Percentiles rank a stretch among this genome's conserved stretches.
phyloP scores from a whole-genome alignment of 306 rosid species.

The Begonia loranthoides region DNA sequence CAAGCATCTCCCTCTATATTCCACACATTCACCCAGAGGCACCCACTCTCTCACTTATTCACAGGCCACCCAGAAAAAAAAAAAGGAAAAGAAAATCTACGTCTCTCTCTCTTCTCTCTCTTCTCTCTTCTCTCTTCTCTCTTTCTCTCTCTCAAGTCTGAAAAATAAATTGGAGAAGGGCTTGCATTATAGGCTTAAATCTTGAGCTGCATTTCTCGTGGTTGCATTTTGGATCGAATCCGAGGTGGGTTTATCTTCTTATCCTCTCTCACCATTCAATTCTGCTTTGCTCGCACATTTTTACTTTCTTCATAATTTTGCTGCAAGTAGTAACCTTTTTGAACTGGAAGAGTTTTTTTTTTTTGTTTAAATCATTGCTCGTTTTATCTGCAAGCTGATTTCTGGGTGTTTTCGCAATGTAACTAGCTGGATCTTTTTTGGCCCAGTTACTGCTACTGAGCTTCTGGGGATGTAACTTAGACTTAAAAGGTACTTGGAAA shows the following conservation, averaged over 20 bases:
- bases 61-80: neutral
- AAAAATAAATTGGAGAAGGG: neutral
- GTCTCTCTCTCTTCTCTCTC: neutral
- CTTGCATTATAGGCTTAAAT: neutral
- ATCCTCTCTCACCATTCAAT: neutral
- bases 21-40: neutral
- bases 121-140: neutral
- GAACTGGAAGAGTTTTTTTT: neutral
- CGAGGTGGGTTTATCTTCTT: neutral
- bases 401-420: neutral
- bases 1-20: neutral
- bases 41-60: neutral
- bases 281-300: neutral
- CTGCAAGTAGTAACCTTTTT: neutral
- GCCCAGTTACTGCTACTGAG: neutral
- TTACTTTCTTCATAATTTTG: neutral
- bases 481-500: neutral
- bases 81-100: neutral
- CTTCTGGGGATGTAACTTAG: neutral
- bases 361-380: neutral
- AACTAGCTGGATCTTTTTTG: neutral
- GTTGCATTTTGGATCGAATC: slow-evolving; percentile 2
- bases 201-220: neutral
- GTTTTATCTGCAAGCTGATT: neutral
- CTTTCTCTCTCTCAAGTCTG: slow-evolving; percentile 1